phyloP scores from a whole-genome alignment of 192 early-diverging fungal species.

The Podila verticillata region DNA sequence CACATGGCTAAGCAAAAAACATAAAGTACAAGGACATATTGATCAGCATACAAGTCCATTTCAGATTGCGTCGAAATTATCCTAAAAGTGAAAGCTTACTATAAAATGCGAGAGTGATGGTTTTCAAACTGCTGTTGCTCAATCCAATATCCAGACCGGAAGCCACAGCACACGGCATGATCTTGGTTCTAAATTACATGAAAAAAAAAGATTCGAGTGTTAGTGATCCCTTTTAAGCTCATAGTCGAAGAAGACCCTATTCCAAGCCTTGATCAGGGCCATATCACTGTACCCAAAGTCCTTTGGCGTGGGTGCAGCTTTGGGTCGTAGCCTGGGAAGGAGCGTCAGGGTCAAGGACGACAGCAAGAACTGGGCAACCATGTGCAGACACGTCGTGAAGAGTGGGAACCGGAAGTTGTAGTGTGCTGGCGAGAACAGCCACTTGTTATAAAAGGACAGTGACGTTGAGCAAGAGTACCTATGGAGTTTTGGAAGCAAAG shows the following conservation, averaged over 20 bases:
- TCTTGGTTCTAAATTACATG: constrained; percentile 61
- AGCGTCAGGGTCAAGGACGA: constrained; percentile 62
- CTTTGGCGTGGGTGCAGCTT: constrained; percentile 55
- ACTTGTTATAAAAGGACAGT: constrained; percentile 92
- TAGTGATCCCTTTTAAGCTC: no score
- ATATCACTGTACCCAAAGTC: constrained; percentile 57
- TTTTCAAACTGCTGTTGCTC: constrained; percentile 86
- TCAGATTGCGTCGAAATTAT: not conserved
- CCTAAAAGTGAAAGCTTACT: constrained; percentile 52
- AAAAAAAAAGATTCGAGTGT: not conserved
- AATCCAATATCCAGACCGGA: constrained; percentile 92
- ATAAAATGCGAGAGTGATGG: constrained; percentile 92
- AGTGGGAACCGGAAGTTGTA: constrained; percentile 89
- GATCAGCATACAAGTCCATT: not conserved
- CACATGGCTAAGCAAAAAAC: constrained; percentile 68
- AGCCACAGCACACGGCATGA: constrained; percentile 88
- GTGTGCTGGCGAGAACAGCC: constrained; percentile 86
- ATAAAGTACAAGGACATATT: constrained; percentile 11
- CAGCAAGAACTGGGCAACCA: constrained; percentile 83
- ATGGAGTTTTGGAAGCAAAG: constrained; percentile 23
- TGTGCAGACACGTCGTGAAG: constrained; percentile 86
- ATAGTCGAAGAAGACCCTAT: not conserved
- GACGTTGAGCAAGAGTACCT: constrained; percentile 63
- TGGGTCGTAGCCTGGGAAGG: constrained; percentile 71
- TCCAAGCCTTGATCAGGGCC: not conserved